phyloP scores from a whole-genome alignment of 2,329 filamentous ascomycete genomes.

The Xylariaceae sp. region DNA sequence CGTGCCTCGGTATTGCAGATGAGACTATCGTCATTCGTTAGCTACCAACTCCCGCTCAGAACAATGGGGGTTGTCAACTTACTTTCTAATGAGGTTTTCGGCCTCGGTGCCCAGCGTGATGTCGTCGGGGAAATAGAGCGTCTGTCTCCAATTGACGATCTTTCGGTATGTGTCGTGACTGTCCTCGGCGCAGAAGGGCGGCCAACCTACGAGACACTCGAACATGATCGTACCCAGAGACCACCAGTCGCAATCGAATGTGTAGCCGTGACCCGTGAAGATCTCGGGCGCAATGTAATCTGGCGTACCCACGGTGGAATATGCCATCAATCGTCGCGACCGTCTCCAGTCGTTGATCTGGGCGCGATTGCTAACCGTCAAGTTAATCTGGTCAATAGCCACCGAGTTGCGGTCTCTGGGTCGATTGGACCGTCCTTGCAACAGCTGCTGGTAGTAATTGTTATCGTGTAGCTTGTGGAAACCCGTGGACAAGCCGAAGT shows the following conservation, averaged over 20 bases:
- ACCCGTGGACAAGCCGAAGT: constrained; percentile 95
- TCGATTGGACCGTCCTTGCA: constrained; percentile 70
- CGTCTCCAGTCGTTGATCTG: constrained; percentile 99
- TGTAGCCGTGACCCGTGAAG: constrained; percentile 93
- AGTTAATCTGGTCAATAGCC: constrained; percentile 93
- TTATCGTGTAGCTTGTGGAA: constrained; percentile 98
- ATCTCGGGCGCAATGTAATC: constrained; percentile 99
- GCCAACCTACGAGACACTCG: constrained; percentile 97
- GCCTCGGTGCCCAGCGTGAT: constrained; percentile 83
- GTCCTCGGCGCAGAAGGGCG: constrained; percentile 96
- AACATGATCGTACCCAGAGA: constrained; percentile 99
- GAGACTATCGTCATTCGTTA: constrained; percentile 52
- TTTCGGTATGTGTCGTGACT: constrained; percentile 97
- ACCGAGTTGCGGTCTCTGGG: constrained; percentile 85
- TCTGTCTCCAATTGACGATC: constrained; percentile 97
- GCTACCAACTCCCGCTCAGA: constrained; percentile 1
- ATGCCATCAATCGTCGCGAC: constrained; percentile 90
- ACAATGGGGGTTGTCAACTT: constrained; percentile 32
- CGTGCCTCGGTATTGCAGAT: constrained; percentile 92
- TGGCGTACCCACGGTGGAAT: constrained; percentile 95
- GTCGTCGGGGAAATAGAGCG: constrained; percentile 94
- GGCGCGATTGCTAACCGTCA: constrained; percentile 94
- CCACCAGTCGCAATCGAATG: constrained; percentile 99
- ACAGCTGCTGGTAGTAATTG: constrained; percentile 94
- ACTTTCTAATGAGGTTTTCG: constrained; percentile 89